Conservation (phyloP, 805 yeast species). For the Candida railenensis region DNA sequence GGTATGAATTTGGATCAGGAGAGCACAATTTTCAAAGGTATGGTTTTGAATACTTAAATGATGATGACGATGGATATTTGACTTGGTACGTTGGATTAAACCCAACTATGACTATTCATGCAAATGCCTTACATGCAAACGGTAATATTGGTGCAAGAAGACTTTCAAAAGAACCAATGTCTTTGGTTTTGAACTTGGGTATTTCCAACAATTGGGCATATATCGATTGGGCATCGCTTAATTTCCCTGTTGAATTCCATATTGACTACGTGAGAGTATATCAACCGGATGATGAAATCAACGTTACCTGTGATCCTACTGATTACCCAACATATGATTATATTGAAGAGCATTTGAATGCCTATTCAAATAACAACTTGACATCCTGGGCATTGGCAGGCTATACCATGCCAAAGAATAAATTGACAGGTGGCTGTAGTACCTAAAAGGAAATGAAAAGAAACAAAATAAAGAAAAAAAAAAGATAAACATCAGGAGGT, state of each 20-base stretch:
- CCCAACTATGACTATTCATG: conserved; percentile 68
- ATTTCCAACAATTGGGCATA: conserved; percentile 87
- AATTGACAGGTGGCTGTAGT: conserved; percentile 4
- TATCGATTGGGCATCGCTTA: conserved; percentile 78
- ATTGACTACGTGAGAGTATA: conserved; percentile 84
- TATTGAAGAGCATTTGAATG: conserved; percentile 63
- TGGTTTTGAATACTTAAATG: conserved; percentile 75
- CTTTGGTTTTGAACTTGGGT: conserved; percentile 81
- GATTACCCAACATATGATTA: conserved; percentile 82
- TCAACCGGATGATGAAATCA: conserved; percentile 63
- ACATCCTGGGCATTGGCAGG: conserved; percentile 78
- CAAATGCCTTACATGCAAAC: conserved; percentile 77
- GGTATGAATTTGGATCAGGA: conserved; percentile 68
- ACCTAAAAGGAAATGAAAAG: neutral
- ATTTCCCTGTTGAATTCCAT: conserved; percentile 72
- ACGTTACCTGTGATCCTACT: conserved; percentile 76
- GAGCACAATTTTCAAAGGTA: conserved; percentile 61
- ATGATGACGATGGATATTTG: conserved; percentile 65
- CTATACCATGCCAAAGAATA: conserved; percentile 40
- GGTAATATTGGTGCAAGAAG: conserved; percentile 83
- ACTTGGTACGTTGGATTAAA: conserved; percentile 79
- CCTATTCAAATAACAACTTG: conserved; percentile 63
- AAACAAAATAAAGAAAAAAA: neutral
- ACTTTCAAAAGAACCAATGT: conserved; percentile 87
- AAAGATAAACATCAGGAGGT: neutral